These are phyloP conservation scores for Poronia punctata DNA, from an alignment of 495 filamentous ascomycete species.

Conservation along the genomic window DNA sequence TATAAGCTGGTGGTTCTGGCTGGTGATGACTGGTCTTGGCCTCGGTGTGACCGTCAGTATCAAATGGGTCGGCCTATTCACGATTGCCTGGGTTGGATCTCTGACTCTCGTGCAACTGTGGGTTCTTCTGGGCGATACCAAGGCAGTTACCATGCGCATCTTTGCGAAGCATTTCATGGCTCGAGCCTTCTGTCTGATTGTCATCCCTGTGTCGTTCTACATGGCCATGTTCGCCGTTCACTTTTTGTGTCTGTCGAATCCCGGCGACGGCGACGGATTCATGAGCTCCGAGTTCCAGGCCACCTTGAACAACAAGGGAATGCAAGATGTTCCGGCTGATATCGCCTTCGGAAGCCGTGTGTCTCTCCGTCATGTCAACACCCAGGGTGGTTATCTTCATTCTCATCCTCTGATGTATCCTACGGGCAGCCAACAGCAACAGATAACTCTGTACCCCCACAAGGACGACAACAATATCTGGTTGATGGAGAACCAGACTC, in stretches of 20 bases:
- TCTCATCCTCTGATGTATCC: conserved; percentile 98
- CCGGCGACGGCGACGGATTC: conserved; percentile 95
- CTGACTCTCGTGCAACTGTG: conserved; percentile 89
- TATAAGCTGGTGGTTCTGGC: conserved; percentile 96
- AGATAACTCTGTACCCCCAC: conserved; percentile 96
- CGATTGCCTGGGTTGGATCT: conserved; percentile 94
- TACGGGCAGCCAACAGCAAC: conserved; percentile 93
- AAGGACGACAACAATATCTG: conserved; percentile 98
- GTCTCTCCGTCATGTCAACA: conserved; percentile 85
- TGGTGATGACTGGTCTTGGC: conserved; percentile 75
- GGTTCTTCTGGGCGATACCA: conserved; percentile 84
- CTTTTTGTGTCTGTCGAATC: conserved; percentile 86
- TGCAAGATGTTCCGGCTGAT: conserved; percentile 92
- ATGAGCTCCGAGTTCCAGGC: conserved; percentile 99
- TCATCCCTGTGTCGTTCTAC: conserved; percentile 86
- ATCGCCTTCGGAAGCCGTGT: conserved; percentile 83
- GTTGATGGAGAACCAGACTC: conserved; percentile 90
- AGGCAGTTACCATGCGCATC: conserved; percentile 71
- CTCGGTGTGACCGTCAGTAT: conserved; percentile 90
- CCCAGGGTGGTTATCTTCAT: conserved; percentile 94
- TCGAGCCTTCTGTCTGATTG: conserved; percentile 83
- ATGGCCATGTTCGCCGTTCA: conserved; percentile 94
- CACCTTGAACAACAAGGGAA: conserved; percentile 89
- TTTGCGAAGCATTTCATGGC: conserved; percentile 96
- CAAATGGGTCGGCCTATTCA: conserved; percentile 98